Percentiles rank a stretch among this genome's conserved stretches.
Evolutionary conservation across 2,329 filamentous ascomycete species (phyloP).

Genomic region (Penicillium sp.): DNA sequence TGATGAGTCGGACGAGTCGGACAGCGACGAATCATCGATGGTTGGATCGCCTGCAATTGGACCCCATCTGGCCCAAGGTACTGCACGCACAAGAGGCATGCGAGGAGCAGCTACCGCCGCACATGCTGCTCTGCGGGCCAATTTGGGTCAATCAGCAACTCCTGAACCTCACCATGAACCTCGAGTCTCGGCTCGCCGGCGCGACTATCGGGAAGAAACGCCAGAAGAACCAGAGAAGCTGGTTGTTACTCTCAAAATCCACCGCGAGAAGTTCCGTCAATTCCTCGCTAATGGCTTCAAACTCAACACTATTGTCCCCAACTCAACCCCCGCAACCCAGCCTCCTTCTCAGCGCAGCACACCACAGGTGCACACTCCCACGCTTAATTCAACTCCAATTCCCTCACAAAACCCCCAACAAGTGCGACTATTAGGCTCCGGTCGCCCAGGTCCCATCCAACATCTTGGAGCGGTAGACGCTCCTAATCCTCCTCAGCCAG

Average conservation of each 20-base stretch:
- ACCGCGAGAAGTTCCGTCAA: conserved; percentile 72
- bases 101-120: conserved; percentile 85
- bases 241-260: conserved; percentile 76
- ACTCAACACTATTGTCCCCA: conserved; percentile 40
- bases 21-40: conserved; percentile 81
- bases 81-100: conserved; percentile 84
- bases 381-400: conserved; percentile 58
- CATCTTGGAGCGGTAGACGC: conserved; percentile 53
- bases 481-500: conserved; percentile 47
- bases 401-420: conserved; percentile 39
- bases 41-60: conserved; percentile 82
- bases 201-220: conserved; percentile 77
- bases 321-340: conserved; percentile 51
- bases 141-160: conserved; percentile 80
- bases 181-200: conserved; percentile 66
- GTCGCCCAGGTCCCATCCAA: conserved; percentile 37
- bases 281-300: conserved; percentile 58
- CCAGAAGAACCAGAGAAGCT: conserved; percentile 72
- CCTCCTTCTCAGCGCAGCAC: conserved; percentile 49
- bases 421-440: conserved; percentile 30
- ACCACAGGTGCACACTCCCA: conserved; percentile 56
- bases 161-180: conserved; percentile 79
- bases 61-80: conserved; percentile 69
- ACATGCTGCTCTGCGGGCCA: conserved; percentile 80
- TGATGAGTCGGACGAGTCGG: conserved; percentile 87